These are phyloP conservation scores for Crucibulum laeve DNA, from an alignment of 768 basidiomycete genomes.

Conservation along the genomic window DNA sequence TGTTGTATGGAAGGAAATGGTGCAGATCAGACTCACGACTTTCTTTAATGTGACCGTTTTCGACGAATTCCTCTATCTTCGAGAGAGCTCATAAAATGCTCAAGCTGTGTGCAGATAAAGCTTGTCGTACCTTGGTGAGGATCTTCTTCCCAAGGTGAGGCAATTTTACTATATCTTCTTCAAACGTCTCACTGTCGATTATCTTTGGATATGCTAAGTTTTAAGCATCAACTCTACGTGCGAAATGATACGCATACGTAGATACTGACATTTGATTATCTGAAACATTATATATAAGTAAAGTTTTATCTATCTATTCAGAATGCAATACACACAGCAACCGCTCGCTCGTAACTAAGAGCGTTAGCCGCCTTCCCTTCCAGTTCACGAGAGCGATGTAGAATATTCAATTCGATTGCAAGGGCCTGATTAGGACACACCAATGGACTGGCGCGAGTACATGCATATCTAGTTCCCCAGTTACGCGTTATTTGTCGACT, in stretches of 20 bases:
- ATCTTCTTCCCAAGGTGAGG: constrained; percentile 51
- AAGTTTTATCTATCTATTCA: background rate
- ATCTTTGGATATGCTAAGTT: constrained; percentile 45
- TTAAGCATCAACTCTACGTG: constrained; percentile 2
- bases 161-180: constrained; percentile 34
- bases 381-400: constrained; percentile 53
- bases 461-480: constrained; percentile 47
- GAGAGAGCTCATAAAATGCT: background rate
- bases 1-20: background rate
- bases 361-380: constrained; percentile 68
- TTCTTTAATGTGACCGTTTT: constrained; percentile 54
- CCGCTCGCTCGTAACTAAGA: constrained; percentile 68
- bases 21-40: constrained; percentile 40
- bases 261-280: constrained; percentile 24
- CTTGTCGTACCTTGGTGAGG: constrained; percentile 35
- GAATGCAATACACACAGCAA: constrained; percentile 43
- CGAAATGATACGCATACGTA: background rate
- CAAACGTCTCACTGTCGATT: constrained; percentile 32
- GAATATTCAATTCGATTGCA: constrained; percentile 50
- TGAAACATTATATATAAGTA: constrained; percentile 1
- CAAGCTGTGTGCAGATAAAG: background rate
- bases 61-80: constrained; percentile 62
- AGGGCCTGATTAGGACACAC: constrained; percentile 67
- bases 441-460: constrained; percentile 60
- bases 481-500: constrained; percentile 17